Evolutionary conservation across 768 basidiomycete genomes (phyloP), one percentile per base, ranked within the genome.

Genomic region (Phlebiopsis gigantea): DNA sequence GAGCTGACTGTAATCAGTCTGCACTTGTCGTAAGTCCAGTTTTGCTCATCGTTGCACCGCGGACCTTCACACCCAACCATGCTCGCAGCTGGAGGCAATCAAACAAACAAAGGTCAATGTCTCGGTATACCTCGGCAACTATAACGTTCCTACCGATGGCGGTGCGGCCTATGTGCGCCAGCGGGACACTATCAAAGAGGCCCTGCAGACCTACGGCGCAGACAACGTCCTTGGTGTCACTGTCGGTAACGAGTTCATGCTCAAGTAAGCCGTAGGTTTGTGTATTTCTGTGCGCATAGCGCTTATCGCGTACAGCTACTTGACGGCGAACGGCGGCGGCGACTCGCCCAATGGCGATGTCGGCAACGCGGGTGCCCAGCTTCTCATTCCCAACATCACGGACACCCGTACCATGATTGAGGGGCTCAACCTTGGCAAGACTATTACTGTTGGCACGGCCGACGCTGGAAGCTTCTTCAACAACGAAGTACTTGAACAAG

Each of bases 391-490:
- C 3, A 79, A 84, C 65, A 92, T 98, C 59, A 67, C 78, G 3
- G 85, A 88, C 68, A 88, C 87, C 15, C 75, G 80, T 59, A 65
- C 57, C 56, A 77, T 83, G 81, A 65, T 90, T 49, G 51, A 69
- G 5, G 72, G 69, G 9, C 62, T 94, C 72, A 81, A 75, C 54
- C 66, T 94, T 26, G 67, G 65, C 57, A 82, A 89, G 68, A 75
- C 66, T 15, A 77, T 94, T 22, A 78, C 80, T 0, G 82, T 96
- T 19, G 92, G 93, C 28, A 89, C 79, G 15, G 78, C 90, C 12
- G 94, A 97, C 65, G 93, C 94, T 10, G 94, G 93, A 21, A 82
- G 83, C 56, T 89, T 84, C 72, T 90, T 95, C 75, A 93, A 88
- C 66, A 85, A 72, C 2, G 60, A 79, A 60, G 82, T 96, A 21